Percentiles rank a stretch among this genome's conserved stretches.
These are phyloP conservation scores for Sungouiozyma ichnusensis DNA, from an alignment of 805 yeast species.

Conservation along the genomic window DNA sequence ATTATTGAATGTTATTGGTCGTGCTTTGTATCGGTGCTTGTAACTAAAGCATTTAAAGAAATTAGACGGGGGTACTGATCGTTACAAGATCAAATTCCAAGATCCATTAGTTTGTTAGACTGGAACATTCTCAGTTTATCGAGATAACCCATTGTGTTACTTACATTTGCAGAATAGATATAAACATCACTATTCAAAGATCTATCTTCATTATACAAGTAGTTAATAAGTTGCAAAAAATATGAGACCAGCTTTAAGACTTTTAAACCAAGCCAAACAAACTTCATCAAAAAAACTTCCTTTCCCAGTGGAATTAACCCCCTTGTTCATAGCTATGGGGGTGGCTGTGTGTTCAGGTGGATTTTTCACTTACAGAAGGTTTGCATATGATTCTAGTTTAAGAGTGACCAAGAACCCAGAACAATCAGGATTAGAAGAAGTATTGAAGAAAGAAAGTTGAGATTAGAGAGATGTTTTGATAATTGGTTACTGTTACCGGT, in stretches of 20 bases:
- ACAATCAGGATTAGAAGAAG: slow-evolving; percentile 25
- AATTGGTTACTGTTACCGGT: too few species aligned
- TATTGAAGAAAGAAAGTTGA: slow-evolving; percentile 8
- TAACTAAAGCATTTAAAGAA: background rate
- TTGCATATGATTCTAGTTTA: slow-evolving; percentile 38
- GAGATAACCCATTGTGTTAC: too few species aligned
- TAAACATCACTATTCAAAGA: too few species aligned
- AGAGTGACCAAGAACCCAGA: slow-evolving; percentile 40
- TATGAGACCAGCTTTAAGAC: background rate
- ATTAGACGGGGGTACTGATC: background rate
- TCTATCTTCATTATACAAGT: too few species aligned
- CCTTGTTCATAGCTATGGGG: slow-evolving; percentile 47
- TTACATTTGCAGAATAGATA: too few species aligned
- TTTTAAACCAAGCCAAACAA: slow-evolving; percentile 2
- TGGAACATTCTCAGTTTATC: too few species aligned
- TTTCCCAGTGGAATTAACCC: slow-evolving; percentile 48
- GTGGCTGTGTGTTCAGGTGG: slow-evolving; percentile 41
- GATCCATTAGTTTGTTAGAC: too few species aligned
- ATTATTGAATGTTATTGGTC: background rate
- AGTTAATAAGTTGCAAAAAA: background rate
- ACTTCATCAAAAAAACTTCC: slow-evolving; percentile 19
- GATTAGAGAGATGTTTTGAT: background rate
- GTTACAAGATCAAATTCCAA: too few species aligned
- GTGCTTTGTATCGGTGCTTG: background rate
- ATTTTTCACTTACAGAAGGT: slow-evolving; percentile 43